A percentile compares a stretch with the other conserved stretches of the same genome.
Evolutionary conservation across 257 asterid species (phyloP).

Genomic region (Knoxia roxburghii): DNA sequence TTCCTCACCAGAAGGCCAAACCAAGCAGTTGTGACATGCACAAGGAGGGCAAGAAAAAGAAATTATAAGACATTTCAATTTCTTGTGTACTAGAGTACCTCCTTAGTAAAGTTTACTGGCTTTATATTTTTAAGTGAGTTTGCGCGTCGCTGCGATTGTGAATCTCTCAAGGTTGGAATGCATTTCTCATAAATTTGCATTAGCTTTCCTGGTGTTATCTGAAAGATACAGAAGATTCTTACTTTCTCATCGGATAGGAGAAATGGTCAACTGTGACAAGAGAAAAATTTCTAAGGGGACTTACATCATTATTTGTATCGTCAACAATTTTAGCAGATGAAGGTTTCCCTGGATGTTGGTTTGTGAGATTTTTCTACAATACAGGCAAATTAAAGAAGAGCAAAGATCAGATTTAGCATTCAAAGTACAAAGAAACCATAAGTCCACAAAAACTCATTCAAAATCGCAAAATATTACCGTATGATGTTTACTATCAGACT

Average conservation of each 20-base stretch:
- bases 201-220: conserved; percentile 71
- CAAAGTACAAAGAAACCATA: background rate
- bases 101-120: conserved; percentile 86
- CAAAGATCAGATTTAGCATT: conserved; percentile 5
- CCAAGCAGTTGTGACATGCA: background rate
- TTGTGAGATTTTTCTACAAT: conserved; percentile 36
- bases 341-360: conserved; percentile 28
- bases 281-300: background rate
- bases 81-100: conserved; percentile 36
- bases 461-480: conserved; percentile 10
- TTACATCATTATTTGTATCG: conserved; percentile 40
- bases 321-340: conserved; percentile 34
- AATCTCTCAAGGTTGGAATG: conserved; percentile 39
- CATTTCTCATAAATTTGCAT: conserved; percentile 67
- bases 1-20: background rate
- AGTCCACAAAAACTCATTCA: background rate
- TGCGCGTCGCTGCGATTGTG: conserved; percentile 59
- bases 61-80: background rate
- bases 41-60: background rate
- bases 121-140: conserved; percentile 57
- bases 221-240: conserved; percentile 22
- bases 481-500: conserved; percentile 35
- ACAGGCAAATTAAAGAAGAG: conserved; percentile 17
- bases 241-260: background rate
- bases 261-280: background rate